Conservation (phyloP, 352 stramenopile species). For the Globisporangium okanoganense region DNA sequence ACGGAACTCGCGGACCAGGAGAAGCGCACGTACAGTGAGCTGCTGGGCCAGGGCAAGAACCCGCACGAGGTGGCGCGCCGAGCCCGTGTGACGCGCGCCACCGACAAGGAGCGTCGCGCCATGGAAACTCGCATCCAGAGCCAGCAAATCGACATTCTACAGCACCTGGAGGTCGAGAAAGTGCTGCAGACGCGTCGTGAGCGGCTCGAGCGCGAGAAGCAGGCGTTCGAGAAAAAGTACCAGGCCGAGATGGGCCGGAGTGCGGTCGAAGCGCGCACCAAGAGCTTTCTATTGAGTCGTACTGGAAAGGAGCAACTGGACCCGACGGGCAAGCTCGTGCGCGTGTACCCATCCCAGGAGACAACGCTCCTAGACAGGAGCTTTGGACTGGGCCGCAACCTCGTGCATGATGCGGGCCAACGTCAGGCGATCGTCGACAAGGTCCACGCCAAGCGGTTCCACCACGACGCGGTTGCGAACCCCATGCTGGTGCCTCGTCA, state of each 20-base stretch:
- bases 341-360: conserved; percentile 68
- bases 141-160: conserved; percentile 47
- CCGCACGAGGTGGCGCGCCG: conserved; percentile 68
- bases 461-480: conserved; percentile 20
- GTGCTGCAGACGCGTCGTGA: conserved; percentile 31
- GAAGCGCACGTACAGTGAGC: conserved; percentile 36
- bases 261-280: conserved; percentile 48
- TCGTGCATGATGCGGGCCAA: conserved; percentile 36
- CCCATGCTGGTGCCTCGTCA: conserved; percentile 27
- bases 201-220: conserved; percentile 33
- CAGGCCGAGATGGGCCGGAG: conserved; percentile 63
- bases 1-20: conserved; percentile 29
- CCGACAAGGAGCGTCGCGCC: conserved; percentile 27
- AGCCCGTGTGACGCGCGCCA: conserved; percentile 33
- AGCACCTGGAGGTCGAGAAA: conserved; percentile 51
- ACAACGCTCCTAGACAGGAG: conserved; percentile 65
- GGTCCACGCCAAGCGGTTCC: conserved; percentile 33
- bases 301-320: conserved; percentile 61
- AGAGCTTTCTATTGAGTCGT: conserved; percentile 46
- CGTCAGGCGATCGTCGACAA: conserved; percentile 41
- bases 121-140: conserved; percentile 53
- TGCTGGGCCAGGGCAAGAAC: conserved; percentile 70
- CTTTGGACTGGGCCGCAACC: conserved; percentile 61
- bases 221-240: conserved; percentile 60
- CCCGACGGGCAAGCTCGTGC: conserved; percentile 53